Conservation (phyloP, 2,329 filamentous ascomycete species). For the Aspergillus sp. region DNA sequence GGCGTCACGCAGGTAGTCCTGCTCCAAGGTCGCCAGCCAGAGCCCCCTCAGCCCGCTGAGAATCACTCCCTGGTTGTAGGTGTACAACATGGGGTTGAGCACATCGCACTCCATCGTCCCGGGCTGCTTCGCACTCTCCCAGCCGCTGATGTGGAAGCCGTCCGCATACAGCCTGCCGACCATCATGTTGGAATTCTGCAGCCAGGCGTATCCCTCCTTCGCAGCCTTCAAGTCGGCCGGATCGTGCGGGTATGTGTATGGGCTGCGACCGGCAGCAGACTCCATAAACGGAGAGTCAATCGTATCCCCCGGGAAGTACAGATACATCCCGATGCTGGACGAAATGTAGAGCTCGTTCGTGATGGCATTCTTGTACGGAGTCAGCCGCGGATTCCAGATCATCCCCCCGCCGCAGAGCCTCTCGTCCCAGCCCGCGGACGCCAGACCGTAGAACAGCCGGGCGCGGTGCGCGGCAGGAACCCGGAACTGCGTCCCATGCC, state of each 20-base stretch:
- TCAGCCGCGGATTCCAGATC: constrained; percentile 73
- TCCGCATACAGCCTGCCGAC: constrained; percentile 66
- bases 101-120: constrained; percentile 67
- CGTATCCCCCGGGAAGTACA: constrained; percentile 72
- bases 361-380: constrained; percentile 91
- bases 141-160: constrained; percentile 74
- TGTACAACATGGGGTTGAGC: constrained; percentile 82
- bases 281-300: constrained; percentile 59
- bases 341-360: constrained; percentile 87
- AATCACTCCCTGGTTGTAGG: constrained; percentile 90
- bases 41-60: constrained; percentile 72
- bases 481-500: constrained; percentile 70
- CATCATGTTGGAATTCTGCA: constrained; percentile 70
- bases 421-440: constrained; percentile 70
- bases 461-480: constrained; percentile 73
- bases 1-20: constrained; percentile 64
- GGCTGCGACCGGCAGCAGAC: constrained; percentile 15
- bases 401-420: constrained; percentile 77
- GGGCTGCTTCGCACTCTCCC: constrained; percentile 44
- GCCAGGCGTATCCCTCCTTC: constrained; percentile 70
- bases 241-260: constrained; percentile 40
- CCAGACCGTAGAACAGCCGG: constrained; percentile 75
- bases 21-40: constrained; percentile 67
- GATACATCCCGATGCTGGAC: constrained; percentile 79
- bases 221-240: constrained; percentile 63